Evolutionary conservation across 169 alveolate species (phyloP), one percentile per base, ranked within the genome.

Genomic region (Eimeria nieschulzi): DNA sequence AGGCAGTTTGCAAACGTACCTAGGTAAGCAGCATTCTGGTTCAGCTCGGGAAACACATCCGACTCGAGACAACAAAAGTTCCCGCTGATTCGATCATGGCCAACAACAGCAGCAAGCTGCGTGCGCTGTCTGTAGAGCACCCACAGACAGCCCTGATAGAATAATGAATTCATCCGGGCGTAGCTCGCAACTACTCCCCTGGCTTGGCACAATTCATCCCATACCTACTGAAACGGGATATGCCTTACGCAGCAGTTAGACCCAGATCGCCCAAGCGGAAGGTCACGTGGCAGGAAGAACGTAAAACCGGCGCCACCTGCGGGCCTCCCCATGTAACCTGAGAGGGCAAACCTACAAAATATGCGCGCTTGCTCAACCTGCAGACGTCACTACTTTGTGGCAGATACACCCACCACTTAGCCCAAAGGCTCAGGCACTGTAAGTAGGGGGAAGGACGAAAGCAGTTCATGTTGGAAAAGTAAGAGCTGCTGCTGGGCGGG

Each of bases 1-100:
- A 33, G 46, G 46, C 46, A 3, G 46, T 33, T 1, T 33, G 46
- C 46, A 33, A 33, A 33, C 46, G 46, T 23, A 83, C 91, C 91
- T 46, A 83, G n/a, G 54, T 83, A 39, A 6, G 91, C 91, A 19
- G 91, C 91, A 61, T 83, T 83, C 56, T 83, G 66, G 21, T 68
- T 66, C 64, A 63, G 80, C 82, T 83, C 39, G n/a, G 79, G 79
- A 23, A 83, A 83, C 70, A 51, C 66, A 33, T 83, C 91, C 0
- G 80, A 64, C 71, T 83, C 91, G 39, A 83, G 61, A 25, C 91
- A 83, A 25, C 78, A 68, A 21, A 68, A 21, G 39, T 68, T 25
- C 21, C 33, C 78, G 17, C 23, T 12, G 15, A 68, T 17, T 23
- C 78, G 78, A 68, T 68, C 78, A 10, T 12, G 51, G 39, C 78